Conservation (phyloP, 768 basidiomycete species). For the Pisolithus microcarpus region DNA sequence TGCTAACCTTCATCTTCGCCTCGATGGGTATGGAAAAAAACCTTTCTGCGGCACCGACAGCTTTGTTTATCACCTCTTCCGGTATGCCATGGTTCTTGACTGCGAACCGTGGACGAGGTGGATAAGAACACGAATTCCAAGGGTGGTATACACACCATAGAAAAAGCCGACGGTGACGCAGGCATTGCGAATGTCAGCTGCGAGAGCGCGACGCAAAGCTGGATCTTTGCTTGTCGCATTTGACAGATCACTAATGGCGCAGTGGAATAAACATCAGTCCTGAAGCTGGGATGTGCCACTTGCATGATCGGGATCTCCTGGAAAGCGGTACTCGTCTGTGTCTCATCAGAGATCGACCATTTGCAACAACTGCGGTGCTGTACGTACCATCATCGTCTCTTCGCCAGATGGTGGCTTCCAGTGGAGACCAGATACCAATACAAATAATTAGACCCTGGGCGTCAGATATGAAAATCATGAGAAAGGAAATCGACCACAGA, state of each 20-base stretch:
- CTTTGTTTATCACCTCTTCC: conserved; percentile 39
- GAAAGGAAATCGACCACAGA: neutral
- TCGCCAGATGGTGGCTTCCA: neutral
- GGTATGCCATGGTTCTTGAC: conserved; percentile 75
- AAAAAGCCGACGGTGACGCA: conserved; percentile 78
- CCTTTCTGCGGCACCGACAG: conserved; percentile 44
- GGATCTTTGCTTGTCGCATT: conserved; percentile 4
- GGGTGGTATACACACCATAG: conserved; percentile 44
- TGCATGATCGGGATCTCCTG: conserved; percentile 23
- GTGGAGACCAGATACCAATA: no score
- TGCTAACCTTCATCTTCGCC: conserved; percentile 53
- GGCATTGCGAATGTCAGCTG: conserved; percentile 59
- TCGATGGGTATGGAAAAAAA: conserved; percentile 60
- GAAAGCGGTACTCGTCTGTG: conserved; percentile 1
- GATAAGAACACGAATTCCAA: neutral
- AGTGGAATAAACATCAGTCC: neutral
- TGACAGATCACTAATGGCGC: conserved; percentile 10
- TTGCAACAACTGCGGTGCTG: neutral
- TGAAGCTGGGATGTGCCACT: neutral
- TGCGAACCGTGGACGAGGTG: conserved; percentile 21
- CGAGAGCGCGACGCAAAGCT: conserved; percentile 19
- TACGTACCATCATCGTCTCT: conserved; percentile 1
- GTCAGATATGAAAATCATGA: neutral
- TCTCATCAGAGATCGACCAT: neutral
- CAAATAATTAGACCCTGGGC: neutral